phyloP scores from a whole-genome alignment of 257 asterid species.

The Linaria vulgaris region DNA sequence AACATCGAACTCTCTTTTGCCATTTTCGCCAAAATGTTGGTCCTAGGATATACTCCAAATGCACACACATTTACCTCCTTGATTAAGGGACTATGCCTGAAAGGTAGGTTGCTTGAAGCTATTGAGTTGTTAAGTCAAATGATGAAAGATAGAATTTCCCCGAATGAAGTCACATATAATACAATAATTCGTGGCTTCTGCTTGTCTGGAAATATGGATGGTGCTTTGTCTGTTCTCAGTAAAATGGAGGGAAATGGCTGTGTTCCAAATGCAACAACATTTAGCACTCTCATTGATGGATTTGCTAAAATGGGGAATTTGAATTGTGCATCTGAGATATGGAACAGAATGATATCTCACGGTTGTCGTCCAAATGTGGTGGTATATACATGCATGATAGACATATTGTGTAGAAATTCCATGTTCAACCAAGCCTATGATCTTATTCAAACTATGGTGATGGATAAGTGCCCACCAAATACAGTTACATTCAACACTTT shows the following conservation, averaged over 20 bases:
- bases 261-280: constrained; percentile 57
- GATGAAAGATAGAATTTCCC: constrained; percentile 53
- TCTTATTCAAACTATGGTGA: constrained; percentile 54
- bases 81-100: constrained; percentile 60
- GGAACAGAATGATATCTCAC: constrained; percentile 72
- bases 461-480: constrained; percentile 65
- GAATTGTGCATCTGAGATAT: constrained; percentile 62
- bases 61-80: constrained; percentile 70
- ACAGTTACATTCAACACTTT: constrained; percentile 63
- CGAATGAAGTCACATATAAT: constrained; percentile 72
- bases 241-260: constrained; percentile 60
- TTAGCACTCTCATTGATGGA: constrained; percentile 63
- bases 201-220: constrained; percentile 52
- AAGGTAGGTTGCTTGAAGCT: constrained; percentile 61
- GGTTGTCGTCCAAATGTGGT: constrained; percentile 76
- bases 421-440: constrained; percentile 67
- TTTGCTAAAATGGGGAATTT: constrained; percentile 63
- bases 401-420: constrained; percentile 59
- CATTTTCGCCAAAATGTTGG: constrained; percentile 68
- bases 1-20: constrained; percentile 49
- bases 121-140: constrained; percentile 51
- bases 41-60: constrained; percentile 66
- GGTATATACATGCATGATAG: constrained; percentile 76
- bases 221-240: constrained; percentile 42
- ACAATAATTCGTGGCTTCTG: constrained; percentile 68